phyloP scores from a whole-genome alignment of 2,329 filamentous ascomycete genomes.

The Periconia sp. region DNA sequence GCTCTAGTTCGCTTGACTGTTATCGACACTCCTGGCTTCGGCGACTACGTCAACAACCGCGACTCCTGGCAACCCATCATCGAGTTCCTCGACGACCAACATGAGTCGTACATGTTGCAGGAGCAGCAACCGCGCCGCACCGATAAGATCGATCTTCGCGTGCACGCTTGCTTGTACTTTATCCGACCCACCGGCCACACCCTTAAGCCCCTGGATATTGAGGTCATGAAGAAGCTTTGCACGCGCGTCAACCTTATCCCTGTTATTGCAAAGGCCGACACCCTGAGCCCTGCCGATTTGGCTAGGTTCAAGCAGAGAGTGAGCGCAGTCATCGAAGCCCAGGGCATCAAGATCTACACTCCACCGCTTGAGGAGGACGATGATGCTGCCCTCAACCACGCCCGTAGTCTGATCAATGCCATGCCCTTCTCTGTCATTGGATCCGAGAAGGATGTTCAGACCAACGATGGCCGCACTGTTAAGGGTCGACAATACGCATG shows the following conservation, averaged over 20 bases:
- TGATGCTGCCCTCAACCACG: constrained; percentile 92
- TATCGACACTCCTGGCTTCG: constrained; percentile 98
- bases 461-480: constrained; percentile 90
- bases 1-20: constrained; percentile 90
- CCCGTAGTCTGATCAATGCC: constrained; percentile 88
- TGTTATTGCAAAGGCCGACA: constrained; percentile 98
- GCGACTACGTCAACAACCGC: constrained; percentile 99
- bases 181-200: constrained; percentile 98
- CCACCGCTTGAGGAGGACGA: constrained; percentile 98
- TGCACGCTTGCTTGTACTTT: constrained; percentile 98
- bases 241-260: constrained; percentile 98
- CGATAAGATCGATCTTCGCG: constrained; percentile 99
- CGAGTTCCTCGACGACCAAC: constrained; percentile 99
- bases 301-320: constrained; percentile 95
- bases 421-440: constrained; percentile 99
- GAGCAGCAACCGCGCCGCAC: constrained; percentile 97
- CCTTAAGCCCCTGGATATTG: constrained; percentile 96
- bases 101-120: constrained; percentile 99
- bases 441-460: constrained; percentile 99
- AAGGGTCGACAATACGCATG: constrained; percentile 99
- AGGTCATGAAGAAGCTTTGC: constrained; percentile 99
- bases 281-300: constrained; percentile 87
- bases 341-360: constrained; percentile 99
- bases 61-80: constrained; percentile 99
- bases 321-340: constrained; percentile 90